Percentiles rank a stretch among this genome's conserved stretches.
Evolutionary conservation across 352 stramenopile species (phyloP).

Genomic region (Thalassiosira hispida): DNA sequence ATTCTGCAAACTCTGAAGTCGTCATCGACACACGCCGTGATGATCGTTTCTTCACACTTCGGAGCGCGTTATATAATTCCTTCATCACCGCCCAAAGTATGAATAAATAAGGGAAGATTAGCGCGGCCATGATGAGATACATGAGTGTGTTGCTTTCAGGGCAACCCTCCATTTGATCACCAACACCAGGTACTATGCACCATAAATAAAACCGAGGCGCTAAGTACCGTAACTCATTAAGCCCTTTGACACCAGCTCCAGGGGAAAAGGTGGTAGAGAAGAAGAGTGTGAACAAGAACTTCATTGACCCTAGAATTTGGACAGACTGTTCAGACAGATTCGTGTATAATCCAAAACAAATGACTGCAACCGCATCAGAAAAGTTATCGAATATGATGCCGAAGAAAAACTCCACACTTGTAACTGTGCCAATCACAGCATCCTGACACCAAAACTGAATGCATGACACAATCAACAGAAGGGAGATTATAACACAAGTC

Average conservation of each 20-base stretch:
- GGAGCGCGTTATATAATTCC: not conserved
- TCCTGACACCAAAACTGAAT: conserved; percentile 55
- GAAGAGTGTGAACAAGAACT: conserved; percentile 74
- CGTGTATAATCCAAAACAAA: conserved; percentile 62
- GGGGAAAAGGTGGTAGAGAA: conserved; percentile 69
- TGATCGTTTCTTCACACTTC: conserved; percentile 2
- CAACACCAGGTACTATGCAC: conserved; percentile 59
- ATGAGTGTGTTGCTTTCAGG: conserved; percentile 53
- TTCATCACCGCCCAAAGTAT: conserved; percentile 14
- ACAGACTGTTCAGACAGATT: conserved; percentile 54
- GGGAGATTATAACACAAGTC: conserved; percentile 36
- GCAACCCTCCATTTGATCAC: conserved; percentile 63
- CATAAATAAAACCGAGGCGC: conserved; percentile 73
- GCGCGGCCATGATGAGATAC: conserved; percentile 52
- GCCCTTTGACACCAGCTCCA: conserved; percentile 50
- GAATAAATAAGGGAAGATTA: conserved; percentile 55
- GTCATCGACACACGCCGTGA: conserved; percentile 13
- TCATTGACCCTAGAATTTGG: conserved; percentile 60
- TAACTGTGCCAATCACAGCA: conserved; percentile 47
- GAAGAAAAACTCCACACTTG: conserved; percentile 46
- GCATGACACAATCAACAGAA: conserved; percentile 54
- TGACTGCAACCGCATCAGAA: conserved; percentile 54
- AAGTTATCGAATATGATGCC: conserved; percentile 65
- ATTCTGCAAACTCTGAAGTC: conserved; percentile 29
- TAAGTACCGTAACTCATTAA: conserved; percentile 69